Conservation (phyloP, 225 moss, liverwort and hornwort species). For the Climacium dendroides region DNA sequence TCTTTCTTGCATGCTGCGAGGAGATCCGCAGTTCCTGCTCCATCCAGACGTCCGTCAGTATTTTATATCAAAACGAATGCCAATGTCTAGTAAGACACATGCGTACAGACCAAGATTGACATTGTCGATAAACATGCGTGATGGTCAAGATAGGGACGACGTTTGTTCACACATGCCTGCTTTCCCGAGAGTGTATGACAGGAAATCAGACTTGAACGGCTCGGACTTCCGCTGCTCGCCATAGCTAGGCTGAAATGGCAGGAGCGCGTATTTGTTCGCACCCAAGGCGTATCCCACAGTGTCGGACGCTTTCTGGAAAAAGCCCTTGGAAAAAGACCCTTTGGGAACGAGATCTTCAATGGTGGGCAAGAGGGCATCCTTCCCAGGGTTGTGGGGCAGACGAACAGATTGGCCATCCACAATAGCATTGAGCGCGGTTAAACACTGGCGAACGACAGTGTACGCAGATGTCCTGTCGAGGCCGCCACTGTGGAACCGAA, state of each 20-base stretch:
- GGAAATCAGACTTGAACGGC: constrained; percentile 41
- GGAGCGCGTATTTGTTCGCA: constrained; percentile 47
- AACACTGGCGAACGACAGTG: constrained; percentile 21
- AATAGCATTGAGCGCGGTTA: constrained; percentile 51
- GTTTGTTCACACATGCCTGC: constrained; percentile 19
- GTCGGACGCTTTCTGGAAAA: constrained; percentile 79
- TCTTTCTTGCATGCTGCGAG: constrained; percentile 55
- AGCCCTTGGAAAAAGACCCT: constrained; percentile 45
- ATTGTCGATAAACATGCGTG: not conserved
- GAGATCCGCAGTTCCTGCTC: constrained; percentile 44
- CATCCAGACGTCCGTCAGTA: not conserved
- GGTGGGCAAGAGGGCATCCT: constrained; percentile 31
- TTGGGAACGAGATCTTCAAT: constrained; percentile 74
- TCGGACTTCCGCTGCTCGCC: constrained; percentile 35
- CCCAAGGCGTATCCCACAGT: constrained; percentile 66
- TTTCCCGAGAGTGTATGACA: constrained; percentile 63
- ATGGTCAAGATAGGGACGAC: not conserved
- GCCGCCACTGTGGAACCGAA: constrained; percentile 65
- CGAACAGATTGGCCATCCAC: constrained; percentile 40
- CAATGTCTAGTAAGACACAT: too few species aligned
- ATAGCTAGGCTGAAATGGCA: constrained; percentile 63
- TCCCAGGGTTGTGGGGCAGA: constrained; percentile 41
- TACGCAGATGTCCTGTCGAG: constrained; percentile 51
- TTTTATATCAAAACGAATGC: not conserved
- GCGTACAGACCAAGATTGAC: not conserved